Base-by-base conservation (phyloP, 805 yeast genomes). In the Wickerhamiella australiensis region DNA sequence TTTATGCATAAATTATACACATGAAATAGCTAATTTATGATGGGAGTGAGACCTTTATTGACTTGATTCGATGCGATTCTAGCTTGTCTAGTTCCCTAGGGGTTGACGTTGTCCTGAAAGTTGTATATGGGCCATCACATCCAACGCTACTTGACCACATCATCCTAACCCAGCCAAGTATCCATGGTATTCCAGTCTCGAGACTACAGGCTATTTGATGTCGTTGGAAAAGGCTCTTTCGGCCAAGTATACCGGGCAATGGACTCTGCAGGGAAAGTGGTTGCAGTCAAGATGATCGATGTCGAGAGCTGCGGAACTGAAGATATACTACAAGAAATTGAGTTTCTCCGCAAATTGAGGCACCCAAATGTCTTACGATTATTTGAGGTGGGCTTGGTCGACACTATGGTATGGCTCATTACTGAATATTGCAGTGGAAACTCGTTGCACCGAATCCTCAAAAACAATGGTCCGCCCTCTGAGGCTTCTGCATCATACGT, bases 401-500 rank as follows among this genome's bases (percentile, higher is more conserved):
- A 78, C 42, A 76, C 78, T 40, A 72, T 77, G 5, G 77, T 92
- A 78, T 88, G 87, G 82, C 83, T 92, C 43, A 80, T 80, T 4
- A 85, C 92, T 95, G 98, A 92, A 62, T 86, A 76, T 61, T 92
- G 97, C 64, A 95, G 90, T 9, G 96, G 94, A 25, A 96, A 96
- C 0, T 85, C 96, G 1, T 83, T 95, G 63, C 73, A 82, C 1
- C 94, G 84, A 58, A 37, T 64, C 50, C 61, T 90, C 40, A 77
- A 73, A 58, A 68, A 70, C 47, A 75, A 66, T 63, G 78, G 74
- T 27, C 64, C 61, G 23, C 65, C 86, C 42, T 66, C 66, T 17
- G 95, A 86, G 58, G 72, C 71, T 3, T 69, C 74, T 7, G 80
- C 79, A 4, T 73, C 82, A 1, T 77, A 70, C 54, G 78, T 90